Base-by-base conservation (phyloP, 192 early-diverging fungal species). In the Diversispora epigaea region DNA sequence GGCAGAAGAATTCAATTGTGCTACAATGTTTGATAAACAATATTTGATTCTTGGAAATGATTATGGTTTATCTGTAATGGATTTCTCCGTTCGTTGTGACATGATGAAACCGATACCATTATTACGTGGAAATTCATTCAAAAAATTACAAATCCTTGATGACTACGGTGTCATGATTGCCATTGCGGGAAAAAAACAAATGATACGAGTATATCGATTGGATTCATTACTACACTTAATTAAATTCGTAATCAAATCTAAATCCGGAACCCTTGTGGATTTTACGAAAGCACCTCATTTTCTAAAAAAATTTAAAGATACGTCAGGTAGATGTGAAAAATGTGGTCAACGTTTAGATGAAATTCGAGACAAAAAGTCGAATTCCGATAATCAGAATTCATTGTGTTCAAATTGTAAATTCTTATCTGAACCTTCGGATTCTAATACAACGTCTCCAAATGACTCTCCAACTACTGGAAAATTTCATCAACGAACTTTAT, bases 11-110 rank as follows among this genome's bases (percentile, higher is more conserved):
- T 39, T 55, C 17, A 11, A 17, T 41, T 55, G 68, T 32, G 68
- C 68, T 8, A 19, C 52, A 17, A 71, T 71, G 68, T 71, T 71
- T 41, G 54, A 45, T 49, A 71, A 71, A 39, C 68, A 71, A 56
- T 71, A 71, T 57, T 19, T 71, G 41, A 12, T 71, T 6, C 11
- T 71, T n/a, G 68, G 68, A 40, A 71, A 71, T 57, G 50, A 71
- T 8, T n/a, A 71, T 52, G 68, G 68, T 41, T 43, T 71, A 12
- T 55, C 3, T 54, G 15, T 45, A n/a, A 71, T 56, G 17, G 68
- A 71, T 44, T 71, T 71, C 17, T 71, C 68, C 2, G 32, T 71
- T 56, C 22, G 40, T 45, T 71, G 12, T 5, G 68, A 71, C 15
- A n/a, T 71, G 19, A 71, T 71, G n/a, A 71, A 71, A 56, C 68